phyloP scores from a whole-genome alignment of 306 rosid species.

The Lathyrus oleraceus region DNA sequence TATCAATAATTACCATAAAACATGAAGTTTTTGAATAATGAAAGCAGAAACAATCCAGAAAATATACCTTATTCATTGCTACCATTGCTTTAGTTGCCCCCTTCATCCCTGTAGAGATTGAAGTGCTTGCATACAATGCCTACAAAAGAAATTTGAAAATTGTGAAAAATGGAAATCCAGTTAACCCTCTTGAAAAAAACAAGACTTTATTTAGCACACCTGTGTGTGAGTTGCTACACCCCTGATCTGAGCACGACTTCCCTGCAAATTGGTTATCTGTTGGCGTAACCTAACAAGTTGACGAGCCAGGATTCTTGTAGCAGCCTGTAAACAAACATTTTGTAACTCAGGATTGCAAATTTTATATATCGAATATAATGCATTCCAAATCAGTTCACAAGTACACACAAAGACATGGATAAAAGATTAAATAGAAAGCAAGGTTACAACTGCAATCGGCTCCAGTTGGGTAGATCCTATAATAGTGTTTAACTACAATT shows the following conservation, averaged over 20 bases:
- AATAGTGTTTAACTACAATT: slow-evolving; percentile 2
- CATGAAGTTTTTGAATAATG: slow-evolving; percentile 9
- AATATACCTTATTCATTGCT: slow-evolving; percentile 88
- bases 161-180: slow-evolving; percentile 22
- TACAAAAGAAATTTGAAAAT: slow-evolving; percentile 36
- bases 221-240: slow-evolving; percentile 97
- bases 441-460: not conserved
- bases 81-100: slow-evolving; percentile 98
- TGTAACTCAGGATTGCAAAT: slow-evolving; percentile 22
- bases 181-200: not conserved
- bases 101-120: slow-evolving; percentile 95
- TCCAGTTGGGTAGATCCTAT: not conserved
- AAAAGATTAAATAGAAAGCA: slow-evolving; percentile 10
- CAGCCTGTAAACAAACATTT: slow-evolving; percentile 57
- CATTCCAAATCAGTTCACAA: not conserved
- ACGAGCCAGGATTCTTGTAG: slow-evolving; percentile 91
- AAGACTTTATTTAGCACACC: slow-evolving; percentile 42
- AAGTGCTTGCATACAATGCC: slow-evolving; percentile 95
- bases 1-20: slow-evolving; percentile 13
- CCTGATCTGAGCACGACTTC: slow-evolving; percentile 98
- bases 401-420: not conserved
- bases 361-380: slow-evolving; percentile 6
- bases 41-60: slow-evolving; percentile 16
- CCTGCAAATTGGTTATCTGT: slow-evolving; percentile 95
- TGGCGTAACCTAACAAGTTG: slow-evolving; percentile 94